A percentile compares a stretch with the other conserved stretches of the same genome.
Evolutionary conservation across 2,329 filamentous ascomycete genomes (phyloP).

Genomic region (Falciphora oryzae): DNA sequence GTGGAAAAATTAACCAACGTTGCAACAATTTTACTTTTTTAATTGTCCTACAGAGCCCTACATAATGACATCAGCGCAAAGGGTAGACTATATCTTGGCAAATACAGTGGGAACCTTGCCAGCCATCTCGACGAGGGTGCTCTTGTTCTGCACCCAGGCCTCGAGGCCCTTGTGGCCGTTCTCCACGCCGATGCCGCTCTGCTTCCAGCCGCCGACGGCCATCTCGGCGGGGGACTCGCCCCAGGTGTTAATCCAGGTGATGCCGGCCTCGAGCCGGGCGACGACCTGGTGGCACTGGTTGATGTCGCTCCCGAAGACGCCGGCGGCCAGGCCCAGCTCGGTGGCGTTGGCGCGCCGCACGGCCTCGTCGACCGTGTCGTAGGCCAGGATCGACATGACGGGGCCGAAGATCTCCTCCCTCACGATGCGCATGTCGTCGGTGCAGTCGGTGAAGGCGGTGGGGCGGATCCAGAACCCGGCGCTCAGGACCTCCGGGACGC

Average conservation of each 20-base stretch:
- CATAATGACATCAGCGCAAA: too few species aligned
- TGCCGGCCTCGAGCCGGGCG: slow-evolving; percentile 69
- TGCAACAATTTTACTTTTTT: too few species aligned
- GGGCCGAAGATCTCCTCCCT: slow-evolving; percentile 85
- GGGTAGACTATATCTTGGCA: slow-evolving; percentile 53
- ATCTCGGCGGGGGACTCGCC: slow-evolving; percentile 89
- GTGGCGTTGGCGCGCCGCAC: slow-evolving; percentile 71
- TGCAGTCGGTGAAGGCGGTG: slow-evolving; percentile 82
- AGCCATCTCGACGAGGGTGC: slow-evolving; percentile 77
- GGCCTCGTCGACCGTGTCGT: slow-evolving; percentile 64
- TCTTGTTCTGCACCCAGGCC: slow-evolving; percentile 82
- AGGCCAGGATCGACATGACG: slow-evolving; percentile 75
- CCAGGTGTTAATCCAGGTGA: slow-evolving; percentile 92
- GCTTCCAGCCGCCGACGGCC: slow-evolving; percentile 89
- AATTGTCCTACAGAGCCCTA: too few species aligned
- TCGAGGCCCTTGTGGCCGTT: slow-evolving; percentile 75
- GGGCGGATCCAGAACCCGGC: slow-evolving; percentile 80
- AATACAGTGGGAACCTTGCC: slow-evolving; percentile 68
- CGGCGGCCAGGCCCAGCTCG: slow-evolving; percentile 72
- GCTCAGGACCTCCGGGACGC: slow-evolving; percentile 42
- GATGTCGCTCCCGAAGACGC: slow-evolving; percentile 74
- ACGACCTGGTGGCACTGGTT: slow-evolving; percentile 68
- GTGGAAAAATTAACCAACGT: too few species aligned
- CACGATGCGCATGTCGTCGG: slow-evolving; percentile 72
- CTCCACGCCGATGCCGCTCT: slow-evolving; percentile 81